Evolutionary conservation across 257 asterid genomes (phyloP).

Genomic region (Solanum lignicaule): DNA sequence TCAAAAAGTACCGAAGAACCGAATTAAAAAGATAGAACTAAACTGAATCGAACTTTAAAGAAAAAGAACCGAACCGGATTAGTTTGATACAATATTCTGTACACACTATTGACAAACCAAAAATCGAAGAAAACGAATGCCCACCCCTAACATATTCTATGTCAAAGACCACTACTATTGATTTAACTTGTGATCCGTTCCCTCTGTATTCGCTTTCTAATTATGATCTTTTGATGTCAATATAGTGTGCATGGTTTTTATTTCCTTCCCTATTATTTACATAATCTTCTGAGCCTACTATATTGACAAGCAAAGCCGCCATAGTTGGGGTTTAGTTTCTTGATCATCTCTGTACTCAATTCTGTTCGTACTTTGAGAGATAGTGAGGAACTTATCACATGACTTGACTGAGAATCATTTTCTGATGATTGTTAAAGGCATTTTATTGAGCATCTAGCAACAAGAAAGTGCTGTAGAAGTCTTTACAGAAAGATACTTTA

Average conservation of each 20-base stretch:
- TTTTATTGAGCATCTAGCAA: background rate
- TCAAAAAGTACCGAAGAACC: background rate
- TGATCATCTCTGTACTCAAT: background rate
- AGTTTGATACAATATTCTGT: no score
- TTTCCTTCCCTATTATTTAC: background rate
- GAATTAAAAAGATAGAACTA: no score
- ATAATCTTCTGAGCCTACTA: background rate
- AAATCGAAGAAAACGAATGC: no score
- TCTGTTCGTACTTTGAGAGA: background rate
- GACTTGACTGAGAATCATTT: background rate
- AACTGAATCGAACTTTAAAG: no score
- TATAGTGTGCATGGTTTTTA: background rate
- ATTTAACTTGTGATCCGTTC: background rate
- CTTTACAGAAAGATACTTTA: background rate
- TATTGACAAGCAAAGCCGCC: background rate
- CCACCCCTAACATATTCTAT: background rate
- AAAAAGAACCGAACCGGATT: background rate
- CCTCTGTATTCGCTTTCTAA: background rate
- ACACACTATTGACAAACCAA: no score
- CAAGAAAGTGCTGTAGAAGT: background rate
- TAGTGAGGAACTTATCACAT: background rate
- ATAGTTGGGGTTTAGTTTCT: background rate
- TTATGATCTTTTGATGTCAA: background rate
- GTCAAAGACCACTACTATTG: background rate
- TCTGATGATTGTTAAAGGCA: background rate